phyloP scores from a whole-genome alignment of 1,139 yeast species.

The Diutina rugosa region DNA sequence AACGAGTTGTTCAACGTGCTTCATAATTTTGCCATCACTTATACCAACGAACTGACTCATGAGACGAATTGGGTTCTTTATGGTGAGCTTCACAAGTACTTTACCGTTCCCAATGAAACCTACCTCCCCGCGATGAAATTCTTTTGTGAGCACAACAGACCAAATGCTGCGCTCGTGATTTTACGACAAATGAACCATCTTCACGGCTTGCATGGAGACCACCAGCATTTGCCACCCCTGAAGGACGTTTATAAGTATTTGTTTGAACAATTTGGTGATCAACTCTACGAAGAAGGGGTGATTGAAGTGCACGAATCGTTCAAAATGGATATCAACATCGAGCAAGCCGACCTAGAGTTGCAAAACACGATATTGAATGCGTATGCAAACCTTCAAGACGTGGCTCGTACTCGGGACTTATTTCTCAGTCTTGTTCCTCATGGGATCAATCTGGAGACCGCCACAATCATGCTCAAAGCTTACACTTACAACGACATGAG shows the following conservation, averaged over 20 bases:
- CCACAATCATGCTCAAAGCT: conserved; percentile 61
- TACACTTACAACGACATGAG: conserved; percentile 46
- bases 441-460: conserved; percentile 54
- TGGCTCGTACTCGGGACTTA: conserved; percentile 45
- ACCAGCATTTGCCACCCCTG: conserved; percentile 40
- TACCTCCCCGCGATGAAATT: conserved; percentile 50
- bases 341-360: conserved; percentile 42
- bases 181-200: conserved; percentile 51
- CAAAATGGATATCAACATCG: conserved; percentile 50
- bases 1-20: conserved; percentile 23
- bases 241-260: conserved; percentile 51
- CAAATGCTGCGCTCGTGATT: conserved; percentile 52
- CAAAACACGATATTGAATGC: conserved; percentile 58
- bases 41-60: conserved; percentile 23
- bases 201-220: conserved; percentile 39
- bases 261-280: conserved; percentile 49
- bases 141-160: conserved; percentile 43
- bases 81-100: conserved; percentile 44
- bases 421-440: conserved; percentile 47
- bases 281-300: conserved; percentile 55
- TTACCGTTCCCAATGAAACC: conserved; percentile 45
- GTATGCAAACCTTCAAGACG: conserved; percentile 49
- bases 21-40: conserved; percentile 31
- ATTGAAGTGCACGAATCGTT: conserved; percentile 51
- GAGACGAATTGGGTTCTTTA: conserved; percentile 56